Evolutionary conservation across 441 rosid species (phyloP).

Genomic region (Theobroma grandiflorum): DNA sequence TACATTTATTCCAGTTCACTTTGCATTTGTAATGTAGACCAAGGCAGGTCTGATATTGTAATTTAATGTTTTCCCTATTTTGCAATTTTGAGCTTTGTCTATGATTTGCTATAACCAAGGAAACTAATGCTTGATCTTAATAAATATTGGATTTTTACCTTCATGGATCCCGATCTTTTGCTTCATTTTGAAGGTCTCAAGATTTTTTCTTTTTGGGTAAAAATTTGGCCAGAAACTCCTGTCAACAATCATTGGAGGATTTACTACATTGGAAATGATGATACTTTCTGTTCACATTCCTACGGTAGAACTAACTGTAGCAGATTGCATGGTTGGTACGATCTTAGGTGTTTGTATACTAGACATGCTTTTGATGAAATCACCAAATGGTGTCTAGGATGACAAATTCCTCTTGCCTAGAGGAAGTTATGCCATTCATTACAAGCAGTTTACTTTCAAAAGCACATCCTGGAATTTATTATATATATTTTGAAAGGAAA

Average conservation of each 20-base stretch:
- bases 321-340: no score
- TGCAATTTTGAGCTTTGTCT: not conserved
- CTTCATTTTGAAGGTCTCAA: not conserved
- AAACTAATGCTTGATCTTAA: not conserved
- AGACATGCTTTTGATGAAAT: no score
- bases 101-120: not conserved
- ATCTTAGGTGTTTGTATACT: no score
- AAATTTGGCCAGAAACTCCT: not conserved
- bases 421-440: no score
- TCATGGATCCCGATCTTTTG: not conserved
- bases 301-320: no score
- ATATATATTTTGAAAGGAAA: no score
- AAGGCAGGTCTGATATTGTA: not conserved
- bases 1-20: not conserved
- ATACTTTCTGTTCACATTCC: no score
- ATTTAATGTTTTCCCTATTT: constrained; percentile 2
- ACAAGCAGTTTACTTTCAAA: no score
- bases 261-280: not conserved
- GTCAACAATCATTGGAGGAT: not conserved
- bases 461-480: no score
- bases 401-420: no score
- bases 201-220: not conserved
- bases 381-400: no score
- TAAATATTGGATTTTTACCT: not conserved
- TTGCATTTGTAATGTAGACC: not conserved